A percentile compares a stretch with the other conserved stretches of the same genome.
phyloP scores from a whole-genome alignment of 2,329 filamentous ascomycete species.

The Graphilbum ipis-grandicollis region DNA sequence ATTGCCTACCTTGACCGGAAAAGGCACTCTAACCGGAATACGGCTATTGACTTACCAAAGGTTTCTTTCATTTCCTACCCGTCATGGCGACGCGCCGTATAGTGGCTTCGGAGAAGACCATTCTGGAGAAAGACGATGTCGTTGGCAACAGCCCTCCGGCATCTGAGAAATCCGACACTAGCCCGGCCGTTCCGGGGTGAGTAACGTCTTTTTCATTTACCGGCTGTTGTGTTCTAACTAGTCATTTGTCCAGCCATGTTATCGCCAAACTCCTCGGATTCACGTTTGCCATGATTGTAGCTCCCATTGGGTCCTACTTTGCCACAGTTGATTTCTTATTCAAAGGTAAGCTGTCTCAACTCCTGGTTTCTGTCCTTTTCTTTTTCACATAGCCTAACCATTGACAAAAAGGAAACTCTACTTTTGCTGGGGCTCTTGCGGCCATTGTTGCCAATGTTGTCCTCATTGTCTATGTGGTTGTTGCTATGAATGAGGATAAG shows the following conservation, averaged over 20 bases:
- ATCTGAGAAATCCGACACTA: slow-evolving; percentile 48
- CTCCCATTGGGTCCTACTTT: slow-evolving; percentile 84
- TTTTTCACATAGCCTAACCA: background rate
- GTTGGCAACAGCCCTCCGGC: slow-evolving; percentile 20
- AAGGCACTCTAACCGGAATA: no score
- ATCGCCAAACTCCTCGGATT: slow-evolving; percentile 83
- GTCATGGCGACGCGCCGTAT: slow-evolving; percentile 55
- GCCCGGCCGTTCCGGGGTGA: slow-evolving; percentile 69
- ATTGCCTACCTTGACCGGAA: no score
- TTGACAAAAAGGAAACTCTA: slow-evolving; percentile 84
- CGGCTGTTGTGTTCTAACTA: background rate
- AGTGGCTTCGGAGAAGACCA: slow-evolving; percentile 46
- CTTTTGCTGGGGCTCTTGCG: slow-evolving; percentile 68
- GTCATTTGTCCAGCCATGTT: slow-evolving; percentile 40
- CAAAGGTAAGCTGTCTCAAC: slow-evolving; percentile 10
- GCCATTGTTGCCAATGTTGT: slow-evolving; percentile 86
- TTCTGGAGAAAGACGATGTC: slow-evolving; percentile 41
- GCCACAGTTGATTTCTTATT: slow-evolving; percentile 40
- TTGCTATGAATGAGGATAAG: slow-evolving; percentile 78
- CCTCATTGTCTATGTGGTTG: slow-evolving; percentile 74
- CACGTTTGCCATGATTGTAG: slow-evolving; percentile 75
- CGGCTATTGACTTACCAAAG: no score
- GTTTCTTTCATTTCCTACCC: no score
- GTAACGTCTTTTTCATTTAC: background rate
- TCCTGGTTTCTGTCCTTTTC: slow-evolving; percentile 19